Base-by-base conservation (phyloP, 192 early-diverging fungal genomes). In the Thamnidium elegans region DNA sequence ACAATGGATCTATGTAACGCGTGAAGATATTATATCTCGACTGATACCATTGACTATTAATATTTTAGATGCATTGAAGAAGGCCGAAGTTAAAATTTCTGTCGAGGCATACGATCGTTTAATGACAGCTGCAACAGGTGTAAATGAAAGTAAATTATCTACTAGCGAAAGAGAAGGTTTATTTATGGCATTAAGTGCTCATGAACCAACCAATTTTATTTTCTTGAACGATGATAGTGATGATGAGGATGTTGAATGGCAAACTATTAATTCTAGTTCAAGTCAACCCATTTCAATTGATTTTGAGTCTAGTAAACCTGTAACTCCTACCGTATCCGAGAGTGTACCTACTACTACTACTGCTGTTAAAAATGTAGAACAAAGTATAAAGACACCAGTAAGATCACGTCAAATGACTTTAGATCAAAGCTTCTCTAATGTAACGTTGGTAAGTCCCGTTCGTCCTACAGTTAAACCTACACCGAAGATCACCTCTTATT, bases 1-100 rank as follows among this genome's bases (percentile, higher is more conserved):
- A 26, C 34, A 56, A 2, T 76, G 74, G 74, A 64, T 71, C 21
- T 71, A 63, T 31, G 74, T 70, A 3, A 76, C 63, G 11, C 60
- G 69, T 6, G 21, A 48, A 2, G 53, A 61, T 3, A 43, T 76
- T 36, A 42, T 76, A 14, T 55, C 31, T 6, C 46, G 50, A 13
- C 34, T 76, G 7, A 45, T 76, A 4, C 69, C 68, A 11, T 52
- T 76, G 23, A 50, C 70, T 0, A 36, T 47, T 2, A 55, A 19
- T 3, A 56, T 66, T 26, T 47, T 76, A 6, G 51, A 61, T 15
- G 42, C 44, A 32, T 30, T 71, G n/a, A 60, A 62, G 2, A 60
- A 59, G 15, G 30, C 36, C 0, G 34, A 70, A 14, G 48, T 71
- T 3, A 71, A 66, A 20, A 59, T 76, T 10, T 53, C 64, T 9